Evolutionary conservation across 495 filamentous ascomycete genomes (phyloP).

Genomic region (Aspergillus nanangensis): DNA sequence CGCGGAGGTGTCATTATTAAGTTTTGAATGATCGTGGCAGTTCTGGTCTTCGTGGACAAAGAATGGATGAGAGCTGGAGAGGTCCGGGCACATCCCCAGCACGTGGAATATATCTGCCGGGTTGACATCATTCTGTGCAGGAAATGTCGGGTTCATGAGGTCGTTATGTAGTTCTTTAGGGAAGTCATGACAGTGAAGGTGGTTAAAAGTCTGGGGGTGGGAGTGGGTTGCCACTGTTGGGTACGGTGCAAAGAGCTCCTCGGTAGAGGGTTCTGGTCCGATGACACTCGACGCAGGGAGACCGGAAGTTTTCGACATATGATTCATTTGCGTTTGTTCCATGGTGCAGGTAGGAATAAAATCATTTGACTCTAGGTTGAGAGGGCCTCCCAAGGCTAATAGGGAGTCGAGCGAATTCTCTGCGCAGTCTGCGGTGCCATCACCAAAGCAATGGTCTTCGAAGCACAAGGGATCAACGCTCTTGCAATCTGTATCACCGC

Average conservation of each 20-base stretch:
- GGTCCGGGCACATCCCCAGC: conserved; percentile 36
- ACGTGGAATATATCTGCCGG: conserved; percentile 40
- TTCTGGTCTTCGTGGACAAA: conserved; percentile 21
- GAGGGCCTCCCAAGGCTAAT: conserved; percentile 28
- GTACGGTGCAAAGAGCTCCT: conserved; percentile 22
- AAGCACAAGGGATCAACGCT: conserved; percentile 35
- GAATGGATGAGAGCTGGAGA: conserved; percentile 24
- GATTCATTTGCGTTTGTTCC: conserved; percentile 10
- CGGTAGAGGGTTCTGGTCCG: conserved; percentile 18
- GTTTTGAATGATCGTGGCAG: conserved; percentile 8
- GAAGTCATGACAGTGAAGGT: conserved; percentile 33
- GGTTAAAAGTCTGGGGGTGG: conserved; percentile 27
- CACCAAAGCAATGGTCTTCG: conserved; percentile 36
- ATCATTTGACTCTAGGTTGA: conserved; percentile 26
- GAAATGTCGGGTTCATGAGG: conserved; percentile 19
- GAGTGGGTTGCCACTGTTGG: conserved; percentile 29
- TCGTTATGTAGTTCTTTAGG: conserved; percentile 25
- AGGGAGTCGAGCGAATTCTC: conserved; percentile 32
- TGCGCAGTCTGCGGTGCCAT: conserved; percentile 7
- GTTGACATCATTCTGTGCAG: conserved; percentile 28
- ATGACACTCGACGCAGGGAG: conserved; percentile 14
- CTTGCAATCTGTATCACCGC: conserved; percentile 25
- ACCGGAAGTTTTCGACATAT: conserved; percentile 18
- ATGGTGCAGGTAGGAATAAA: conserved; percentile 23
- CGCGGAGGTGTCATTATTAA: conserved; percentile 11